Evolutionary conservation across 2,329 filamentous ascomycete genomes (phyloP).

Genomic region (Neofusicoccum ribis): DNA sequence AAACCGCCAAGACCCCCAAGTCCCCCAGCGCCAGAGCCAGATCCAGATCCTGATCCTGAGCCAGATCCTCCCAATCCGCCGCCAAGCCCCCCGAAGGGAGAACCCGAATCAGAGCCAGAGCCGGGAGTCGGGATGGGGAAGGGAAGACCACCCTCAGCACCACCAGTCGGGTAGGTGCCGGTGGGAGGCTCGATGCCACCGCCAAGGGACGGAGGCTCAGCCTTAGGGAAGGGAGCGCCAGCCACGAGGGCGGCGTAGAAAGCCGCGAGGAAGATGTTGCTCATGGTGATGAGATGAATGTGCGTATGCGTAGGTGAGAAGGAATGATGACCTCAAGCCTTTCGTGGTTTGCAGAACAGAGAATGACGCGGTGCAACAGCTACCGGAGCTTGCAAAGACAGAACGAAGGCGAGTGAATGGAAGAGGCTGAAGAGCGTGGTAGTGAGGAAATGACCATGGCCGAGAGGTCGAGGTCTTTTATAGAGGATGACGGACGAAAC

Average conservation of each 20-base stretch:
- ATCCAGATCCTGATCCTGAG: not conserved
- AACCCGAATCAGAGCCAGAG: not conserved
- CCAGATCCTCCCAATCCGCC: not conserved
- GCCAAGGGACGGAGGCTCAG: not conserved
- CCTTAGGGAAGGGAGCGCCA: constrained; percentile 5
- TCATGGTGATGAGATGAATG: not conserved
- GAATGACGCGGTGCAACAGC: constrained; percentile 6
- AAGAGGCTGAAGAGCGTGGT: constrained; percentile 6
- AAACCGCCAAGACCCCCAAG: too few relatives aligned
- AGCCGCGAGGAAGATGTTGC: constrained; percentile 1
- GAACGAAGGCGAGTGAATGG: not conserved
- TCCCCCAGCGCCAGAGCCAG: not conserved
- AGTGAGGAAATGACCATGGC: not conserved
- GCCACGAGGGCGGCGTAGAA: constrained; percentile 10
- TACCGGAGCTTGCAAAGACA: constrained; percentile 13
- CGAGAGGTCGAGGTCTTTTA: constrained; percentile 1
- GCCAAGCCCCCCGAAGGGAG: not conserved
- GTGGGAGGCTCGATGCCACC: not conserved
- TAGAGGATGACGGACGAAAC: constrained; percentile 8
- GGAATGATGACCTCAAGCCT: not conserved
- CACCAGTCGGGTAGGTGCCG: not conserved
- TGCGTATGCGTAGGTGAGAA: not conserved
- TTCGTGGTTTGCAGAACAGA: constrained; percentile 3
- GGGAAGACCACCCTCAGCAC: not conserved
- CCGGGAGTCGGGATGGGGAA: not conserved